A percentile compares a stretch with the other conserved stretches of the same genome.
These are phyloP conservation scores for Sordaria brevicollis DNA, from an alignment of 495 filamentous ascomycete species.

Conservation along the genomic window DNA sequence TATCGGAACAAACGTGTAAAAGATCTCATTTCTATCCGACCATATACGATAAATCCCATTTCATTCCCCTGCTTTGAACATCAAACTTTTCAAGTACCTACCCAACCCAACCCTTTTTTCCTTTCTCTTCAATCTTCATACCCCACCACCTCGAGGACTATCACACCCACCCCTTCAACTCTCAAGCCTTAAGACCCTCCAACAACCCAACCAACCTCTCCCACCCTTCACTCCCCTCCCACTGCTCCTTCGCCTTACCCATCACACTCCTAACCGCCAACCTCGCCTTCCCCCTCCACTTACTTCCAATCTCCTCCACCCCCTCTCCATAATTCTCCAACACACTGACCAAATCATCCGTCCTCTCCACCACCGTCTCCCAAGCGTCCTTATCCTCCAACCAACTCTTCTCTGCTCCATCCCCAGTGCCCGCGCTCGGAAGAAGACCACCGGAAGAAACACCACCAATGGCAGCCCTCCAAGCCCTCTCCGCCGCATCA, in stretches of 20 bases:
- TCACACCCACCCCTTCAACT: not conserved
- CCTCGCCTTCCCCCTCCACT: slow-evolving; percentile 83
- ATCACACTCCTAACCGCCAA: slow-evolving; percentile 71
- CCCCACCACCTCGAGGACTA: not conserved
- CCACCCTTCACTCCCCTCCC: slow-evolving; percentile 72
- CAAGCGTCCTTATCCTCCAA: slow-evolving; percentile 39
- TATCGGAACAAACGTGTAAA: no score
- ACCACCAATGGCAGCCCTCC: slow-evolving; percentile 54
- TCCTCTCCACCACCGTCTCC: slow-evolving; percentile 51
- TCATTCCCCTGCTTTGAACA: no score
- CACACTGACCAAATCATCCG: slow-evolving; percentile 52
- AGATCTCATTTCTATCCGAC: no score
- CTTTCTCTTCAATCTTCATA: not conserved
- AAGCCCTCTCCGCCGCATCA: slow-evolving; percentile 78
- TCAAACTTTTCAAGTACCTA: no score
- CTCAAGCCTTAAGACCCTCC: slow-evolving; percentile 44
- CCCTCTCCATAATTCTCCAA: slow-evolving; percentile 53
- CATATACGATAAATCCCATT: no score
- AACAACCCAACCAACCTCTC: slow-evolving; percentile 47
- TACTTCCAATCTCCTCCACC: slow-evolving; percentile 42
- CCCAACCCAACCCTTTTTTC: no score
- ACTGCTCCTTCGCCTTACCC: slow-evolving; percentile 70
- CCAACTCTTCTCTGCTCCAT: slow-evolving; percentile 28
- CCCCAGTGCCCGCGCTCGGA: slow-evolving; percentile 7
- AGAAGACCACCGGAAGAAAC: slow-evolving; percentile 7